Conservation (phyloP, 2,329 filamentous ascomycete species). For the Nemania sp. region DNA sequence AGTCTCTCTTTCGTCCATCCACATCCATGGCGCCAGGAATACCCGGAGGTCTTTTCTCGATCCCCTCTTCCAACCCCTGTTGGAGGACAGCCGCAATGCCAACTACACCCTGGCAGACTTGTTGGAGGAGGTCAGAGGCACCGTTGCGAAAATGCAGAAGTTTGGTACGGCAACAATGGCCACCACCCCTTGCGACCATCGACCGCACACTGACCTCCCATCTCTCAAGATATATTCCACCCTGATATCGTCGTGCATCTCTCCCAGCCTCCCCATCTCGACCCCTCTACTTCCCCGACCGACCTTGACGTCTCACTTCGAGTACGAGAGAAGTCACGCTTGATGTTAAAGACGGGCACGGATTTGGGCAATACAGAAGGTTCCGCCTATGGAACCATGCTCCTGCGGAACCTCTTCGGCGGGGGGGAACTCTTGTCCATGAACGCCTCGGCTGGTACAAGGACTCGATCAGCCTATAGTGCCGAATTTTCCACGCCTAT, state of each 20-base stretch:
- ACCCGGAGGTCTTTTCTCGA: slow-evolving; percentile 86
- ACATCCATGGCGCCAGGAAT: slow-evolving; percentile 79
- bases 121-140: slow-evolving; percentile 48
- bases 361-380: slow-evolving; percentile 94
- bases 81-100: slow-evolving; percentile 68
- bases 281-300: slow-evolving; percentile 71
- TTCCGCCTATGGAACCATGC: slow-evolving; percentile 84
- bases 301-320: slow-evolving; percentile 82
- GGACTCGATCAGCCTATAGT: slow-evolving; percentile 90
- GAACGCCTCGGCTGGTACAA: slow-evolving; percentile 85
- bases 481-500: slow-evolving; percentile 83
- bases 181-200: background rate
- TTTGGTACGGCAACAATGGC: slow-evolving; percentile 64
- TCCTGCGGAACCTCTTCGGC: slow-evolving; percentile 91
- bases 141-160: slow-evolving; percentile 64
- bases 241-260: slow-evolving; percentile 81
- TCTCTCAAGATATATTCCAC: slow-evolving; percentile 76
- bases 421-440: slow-evolving; percentile 88
- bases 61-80: slow-evolving; percentile 75
- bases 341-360: slow-evolving; percentile 91
- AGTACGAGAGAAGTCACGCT: slow-evolving; percentile 77
- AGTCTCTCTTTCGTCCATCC: slow-evolving; percentile 83
- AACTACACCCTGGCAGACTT: slow-evolving; percentile 82
- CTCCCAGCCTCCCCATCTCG: slow-evolving; percentile 71
- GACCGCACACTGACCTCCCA: slow-evolving; percentile 18